Evolutionary conservation across 192 early-diverging fungal genomes (phyloP).

Genomic region (Cetraspora pellucida): DNA sequence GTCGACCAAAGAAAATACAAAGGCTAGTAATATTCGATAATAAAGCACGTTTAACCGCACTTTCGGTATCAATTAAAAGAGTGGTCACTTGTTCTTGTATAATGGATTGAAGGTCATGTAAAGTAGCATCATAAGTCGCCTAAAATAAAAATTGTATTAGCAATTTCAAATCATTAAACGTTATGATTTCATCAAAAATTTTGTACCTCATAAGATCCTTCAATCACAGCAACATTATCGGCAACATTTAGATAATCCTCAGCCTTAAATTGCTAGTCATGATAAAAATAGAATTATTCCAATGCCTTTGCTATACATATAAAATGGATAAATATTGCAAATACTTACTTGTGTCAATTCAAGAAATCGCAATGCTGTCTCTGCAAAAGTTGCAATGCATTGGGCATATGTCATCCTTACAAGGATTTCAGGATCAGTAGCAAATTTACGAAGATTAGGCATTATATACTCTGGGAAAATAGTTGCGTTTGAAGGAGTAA

Average conservation of each 20-base stretch:
- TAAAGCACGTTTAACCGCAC: slow-evolving; percentile 83
- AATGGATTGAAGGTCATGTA: slow-evolving; percentile 75
- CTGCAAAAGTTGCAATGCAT: slow-evolving; percentile 77
- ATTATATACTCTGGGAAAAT: slow-evolving; percentile 92
- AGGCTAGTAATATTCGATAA: slow-evolving; percentile 79
- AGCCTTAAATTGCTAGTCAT: slow-evolving; percentile 47
- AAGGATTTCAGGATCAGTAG: slow-evolving; percentile 69
- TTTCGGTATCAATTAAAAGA: slow-evolving; percentile 79
- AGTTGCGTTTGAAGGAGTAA: slow-evolving; percentile 79
- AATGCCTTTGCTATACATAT: too few relatives aligned
- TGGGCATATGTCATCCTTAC: slow-evolving; percentile 85
- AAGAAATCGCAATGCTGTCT: slow-evolving; percentile 73
- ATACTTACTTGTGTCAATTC: slow-evolving; percentile 69
- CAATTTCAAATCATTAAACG: background rate
- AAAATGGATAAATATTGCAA: too few relatives aligned
- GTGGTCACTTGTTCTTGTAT: slow-evolving; percentile 82
- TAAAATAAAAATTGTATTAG: slow-evolving; percentile 30
- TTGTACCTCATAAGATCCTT: slow-evolving; percentile 47
- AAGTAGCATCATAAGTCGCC: slow-evolving; percentile 71
- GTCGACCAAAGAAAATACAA: slow-evolving; percentile 82
- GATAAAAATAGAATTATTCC: background rate
- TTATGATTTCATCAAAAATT: background rate
- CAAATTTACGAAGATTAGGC: slow-evolving; percentile 70
- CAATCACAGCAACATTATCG: slow-evolving; percentile 45
- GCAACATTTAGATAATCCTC: slow-evolving; percentile 48